phyloP scores from a whole-genome alignment of 2,329 filamentous ascomycete species.

The Arachnomyces sp. region DNA sequence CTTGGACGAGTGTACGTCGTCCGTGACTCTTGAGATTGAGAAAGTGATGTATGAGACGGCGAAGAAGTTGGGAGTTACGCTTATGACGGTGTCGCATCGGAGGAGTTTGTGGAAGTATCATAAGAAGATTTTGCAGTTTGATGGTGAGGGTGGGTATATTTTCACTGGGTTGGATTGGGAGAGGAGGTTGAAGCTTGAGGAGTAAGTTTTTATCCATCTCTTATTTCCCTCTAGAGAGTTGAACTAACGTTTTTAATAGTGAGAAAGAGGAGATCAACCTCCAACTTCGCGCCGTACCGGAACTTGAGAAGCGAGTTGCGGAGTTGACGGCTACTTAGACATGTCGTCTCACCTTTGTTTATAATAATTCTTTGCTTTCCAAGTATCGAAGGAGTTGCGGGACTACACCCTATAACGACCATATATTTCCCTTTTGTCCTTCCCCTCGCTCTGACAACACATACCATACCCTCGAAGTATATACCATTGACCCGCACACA shows the following conservation, averaged over 20 bases:
- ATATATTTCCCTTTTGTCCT: too few species aligned
- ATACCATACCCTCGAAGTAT: too few species aligned
- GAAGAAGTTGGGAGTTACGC: conserved; percentile 80
- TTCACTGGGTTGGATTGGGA: conserved; percentile 90
- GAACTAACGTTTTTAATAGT: conserved; percentile 28
- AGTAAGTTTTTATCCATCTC: conserved; percentile 42
- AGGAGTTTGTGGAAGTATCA: conserved; percentile 96
- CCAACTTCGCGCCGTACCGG: conserved; percentile 74
- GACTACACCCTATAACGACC: too few species aligned
- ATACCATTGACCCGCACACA: too few species aligned
- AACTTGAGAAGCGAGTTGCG: conserved; percentile 74
- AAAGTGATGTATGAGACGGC: conserved; percentile 96
- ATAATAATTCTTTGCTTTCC: too few species aligned
- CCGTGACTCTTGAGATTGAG: conserved; percentile 90
- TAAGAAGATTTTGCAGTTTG: conserved; percentile 88
- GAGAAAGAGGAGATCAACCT: conserved; percentile 93
- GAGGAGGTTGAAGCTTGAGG: conserved; percentile 73
- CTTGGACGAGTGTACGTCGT: conserved; percentile 91
- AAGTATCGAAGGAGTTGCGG: too few species aligned
- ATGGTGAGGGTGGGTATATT: conserved; percentile 84
- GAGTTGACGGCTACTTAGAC: conserved; percentile 56
- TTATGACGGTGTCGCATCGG: conserved; percentile 94
- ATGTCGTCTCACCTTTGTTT: too few species aligned
- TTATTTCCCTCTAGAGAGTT: not conserved
- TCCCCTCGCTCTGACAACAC: too few species aligned